Conservation (phyloP, 73 alveolate genomes). For the Diophrys sp. region DNA sequence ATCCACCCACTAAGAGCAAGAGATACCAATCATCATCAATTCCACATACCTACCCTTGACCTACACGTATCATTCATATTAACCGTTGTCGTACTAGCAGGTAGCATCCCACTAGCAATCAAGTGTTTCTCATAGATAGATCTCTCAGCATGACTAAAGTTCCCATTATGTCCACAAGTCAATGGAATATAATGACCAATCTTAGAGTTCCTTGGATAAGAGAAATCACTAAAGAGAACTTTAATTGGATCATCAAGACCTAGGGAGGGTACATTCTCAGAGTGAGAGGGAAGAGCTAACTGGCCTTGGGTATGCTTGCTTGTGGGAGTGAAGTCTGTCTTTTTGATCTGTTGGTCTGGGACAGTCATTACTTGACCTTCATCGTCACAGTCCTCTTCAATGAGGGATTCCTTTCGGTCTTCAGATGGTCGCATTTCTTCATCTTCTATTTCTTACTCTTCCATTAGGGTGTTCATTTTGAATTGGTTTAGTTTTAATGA, state of each 20-base stretch:
- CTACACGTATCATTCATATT: slow-evolving; percentile 6
- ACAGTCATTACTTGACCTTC: background rate
- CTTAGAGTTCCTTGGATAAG: background rate
- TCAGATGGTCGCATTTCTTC: too few relatives aligned
- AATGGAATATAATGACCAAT: slow-evolving; percentile 15
- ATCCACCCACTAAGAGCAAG: too few relatives aligned
- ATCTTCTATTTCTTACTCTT: too few relatives aligned
- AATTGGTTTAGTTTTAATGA: too few relatives aligned
- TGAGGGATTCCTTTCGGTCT: too few relatives aligned
- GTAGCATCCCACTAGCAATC: slow-evolving; percentile 7
- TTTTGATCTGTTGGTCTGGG: background rate
- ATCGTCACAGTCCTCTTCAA: too few relatives aligned
- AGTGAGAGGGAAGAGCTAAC: too few relatives aligned
- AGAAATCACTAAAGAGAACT: background rate
- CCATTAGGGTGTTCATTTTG: too few relatives aligned
- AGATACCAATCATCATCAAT: background rate
- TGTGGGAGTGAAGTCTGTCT: background rate
- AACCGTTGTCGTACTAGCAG: slow-evolving; percentile 2
- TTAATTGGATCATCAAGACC: too few relatives aligned
- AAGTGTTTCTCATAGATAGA: slow-evolving; percentile 23
- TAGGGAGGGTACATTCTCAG: too few relatives aligned
- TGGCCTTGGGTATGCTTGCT: slow-evolving; percentile 1
- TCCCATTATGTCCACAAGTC: slow-evolving; percentile 40
- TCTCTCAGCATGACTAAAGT: slow-evolving; percentile 12
- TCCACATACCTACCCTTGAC: background rate